Evolutionary conservation across 2,329 filamentous ascomycete genomes (phyloP).

Genomic region (Verticillium klebahnii): DNA sequence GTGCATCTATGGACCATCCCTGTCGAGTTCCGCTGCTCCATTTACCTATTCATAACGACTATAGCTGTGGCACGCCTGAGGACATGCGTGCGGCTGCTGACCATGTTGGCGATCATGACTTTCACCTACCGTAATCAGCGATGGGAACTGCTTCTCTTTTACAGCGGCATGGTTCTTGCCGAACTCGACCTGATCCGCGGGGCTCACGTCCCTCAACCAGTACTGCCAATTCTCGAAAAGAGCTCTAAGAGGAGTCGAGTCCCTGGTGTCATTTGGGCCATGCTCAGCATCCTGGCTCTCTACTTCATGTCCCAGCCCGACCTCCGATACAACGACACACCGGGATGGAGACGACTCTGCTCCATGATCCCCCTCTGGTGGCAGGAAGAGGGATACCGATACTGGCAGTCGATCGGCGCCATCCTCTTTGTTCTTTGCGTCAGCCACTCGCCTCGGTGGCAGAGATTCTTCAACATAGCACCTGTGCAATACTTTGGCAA

Average conservation of each 20-base stretch:
- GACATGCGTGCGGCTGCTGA: conserved; percentile 34
- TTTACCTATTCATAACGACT: conserved; percentile 51
- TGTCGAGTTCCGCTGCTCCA: conserved; percentile 54
- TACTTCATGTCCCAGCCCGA: conserved; percentile 48
- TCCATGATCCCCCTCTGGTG: conserved; percentile 45
- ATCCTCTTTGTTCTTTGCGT: conserved; percentile 47
- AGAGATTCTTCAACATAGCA: conserved; percentile 43
- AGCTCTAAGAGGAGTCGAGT: conserved; percentile 1
- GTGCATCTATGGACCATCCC: conserved; percentile 61
- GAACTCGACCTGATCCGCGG: conserved; percentile 48
- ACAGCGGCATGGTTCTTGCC: conserved; percentile 47
- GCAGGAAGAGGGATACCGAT: conserved; percentile 44
- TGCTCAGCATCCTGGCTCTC: conserved; percentile 42
- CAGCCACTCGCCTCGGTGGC: conserved; percentile 40
- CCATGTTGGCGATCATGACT: conserved; percentile 34
- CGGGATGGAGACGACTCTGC: conserved; percentile 46
- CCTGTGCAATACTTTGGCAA: conserved; percentile 54
- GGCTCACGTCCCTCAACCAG: conserved; percentile 31
- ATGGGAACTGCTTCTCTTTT: conserved; percentile 49
- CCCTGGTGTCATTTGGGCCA: conserved; percentile 23
- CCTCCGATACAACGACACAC: conserved; percentile 33
- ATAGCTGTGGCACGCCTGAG: conserved; percentile 44
- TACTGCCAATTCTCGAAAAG: conserved; percentile 19
- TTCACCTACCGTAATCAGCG: conserved; percentile 42
- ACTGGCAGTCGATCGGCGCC: conserved; percentile 52